Percentiles rank a stretch among this genome's conserved stretches.
These are phyloP conservation scores for Zygnema circumcarinatum DNA, from an alignment of 139 green algal species.

Conservation along the genomic window DNA sequence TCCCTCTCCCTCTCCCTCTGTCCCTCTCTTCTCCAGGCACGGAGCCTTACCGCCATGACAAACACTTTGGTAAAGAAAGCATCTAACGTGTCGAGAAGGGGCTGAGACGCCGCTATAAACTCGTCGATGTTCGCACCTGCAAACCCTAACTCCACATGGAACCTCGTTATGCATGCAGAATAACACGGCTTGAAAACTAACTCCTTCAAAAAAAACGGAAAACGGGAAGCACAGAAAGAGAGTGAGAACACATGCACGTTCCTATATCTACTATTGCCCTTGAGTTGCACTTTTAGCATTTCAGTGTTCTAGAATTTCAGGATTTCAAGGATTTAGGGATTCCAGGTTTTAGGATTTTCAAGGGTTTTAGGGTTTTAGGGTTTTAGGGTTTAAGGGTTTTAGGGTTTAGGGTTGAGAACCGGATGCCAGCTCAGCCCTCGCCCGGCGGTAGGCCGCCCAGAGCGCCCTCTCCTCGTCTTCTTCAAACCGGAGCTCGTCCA, in stretches of 20 bases:
- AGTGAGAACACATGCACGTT: too few species aligned
- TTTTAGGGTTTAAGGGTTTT: too few species aligned
- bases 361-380: too few species aligned
- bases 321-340: too few species aligned
- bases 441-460: slow-evolving; percentile 63
- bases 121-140: slow-evolving; percentile 48
- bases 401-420: neutral
- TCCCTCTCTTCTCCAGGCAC: neutral
- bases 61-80: slow-evolving; percentile 92
- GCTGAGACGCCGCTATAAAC: slow-evolving; percentile 71
- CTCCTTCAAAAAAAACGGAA: neutral
- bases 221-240: too few species aligned
- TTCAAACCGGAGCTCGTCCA: slow-evolving; percentile 75
- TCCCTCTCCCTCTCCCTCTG: neutral
- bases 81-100: slow-evolving; percentile 77
- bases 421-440: neutral
- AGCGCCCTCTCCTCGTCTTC: slow-evolving; percentile 79
- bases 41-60: slow-evolving; percentile 62
- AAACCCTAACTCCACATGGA: neutral
- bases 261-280: too few species aligned
- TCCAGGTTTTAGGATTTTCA: too few species aligned
- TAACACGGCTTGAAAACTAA: neutral
- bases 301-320: too few species aligned
- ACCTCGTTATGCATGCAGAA: neutral
- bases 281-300: too few species aligned